Evolutionary conservation across 2,329 filamentous ascomycete species (phyloP), one percentile per base, ranked within the genome.

Genomic region (Keithomyces neogunnii): DNA sequence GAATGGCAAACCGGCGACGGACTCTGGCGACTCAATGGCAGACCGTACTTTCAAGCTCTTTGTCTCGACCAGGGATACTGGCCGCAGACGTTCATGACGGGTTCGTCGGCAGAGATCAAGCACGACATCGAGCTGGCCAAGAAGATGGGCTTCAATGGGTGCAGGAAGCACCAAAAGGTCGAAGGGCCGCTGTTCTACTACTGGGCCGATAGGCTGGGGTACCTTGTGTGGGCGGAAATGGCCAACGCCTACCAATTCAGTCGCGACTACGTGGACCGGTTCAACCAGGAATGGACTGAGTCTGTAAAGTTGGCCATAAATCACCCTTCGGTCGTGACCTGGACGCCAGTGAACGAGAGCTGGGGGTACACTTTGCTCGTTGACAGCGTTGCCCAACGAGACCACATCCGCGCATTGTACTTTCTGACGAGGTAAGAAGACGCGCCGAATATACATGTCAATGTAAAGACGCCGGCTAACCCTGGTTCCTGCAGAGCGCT

Each of bases 191-290:
- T 74, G 0, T 84, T 84, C 63, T 69, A 79, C 57, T 81, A 83
- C 69, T 81, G 75, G 75, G 81, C 80, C 2, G 78, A 84, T 55
- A 72, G 69, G 48, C 73, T 83, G 1, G 81, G 81, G 1, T 83
- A 78, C 63, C 69, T 84, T 0, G 78, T 84, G 4, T 84, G 80
- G 81, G 80, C 77, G 29, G 81, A 84, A 62, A 82, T 83, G 71
- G 80, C 79, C 39, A 85, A 82, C 56, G 78, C 78, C 2, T 86
- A 85, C 59, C 73, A 79, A 52, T 86, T 84, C 63, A 79, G 73
- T 55, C 60, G 72, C 5, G 74, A 78, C 32, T 84, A 83, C 55
- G 71, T 78, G 6, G 72, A 77, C 29, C 71, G 82, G 1, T 84
- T 86, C 68, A 75, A 82, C 56, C 69, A 75, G 48, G 84, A 87